Evolutionary conservation across 345 rosid genomes (phyloP).

Genomic region (Bretschneidera sinensis): DNA sequence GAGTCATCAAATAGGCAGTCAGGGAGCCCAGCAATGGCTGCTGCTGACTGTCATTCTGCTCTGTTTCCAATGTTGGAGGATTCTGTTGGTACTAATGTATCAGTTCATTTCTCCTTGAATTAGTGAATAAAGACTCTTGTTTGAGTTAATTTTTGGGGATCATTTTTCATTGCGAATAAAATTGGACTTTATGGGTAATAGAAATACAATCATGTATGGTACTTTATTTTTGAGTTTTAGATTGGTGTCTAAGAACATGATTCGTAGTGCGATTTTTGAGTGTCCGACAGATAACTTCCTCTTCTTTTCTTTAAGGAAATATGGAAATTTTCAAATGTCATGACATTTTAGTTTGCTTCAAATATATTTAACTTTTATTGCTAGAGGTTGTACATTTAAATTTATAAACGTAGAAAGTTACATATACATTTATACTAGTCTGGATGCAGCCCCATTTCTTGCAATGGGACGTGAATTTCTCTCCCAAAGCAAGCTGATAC

Average conservation of each 20-base stretch:
- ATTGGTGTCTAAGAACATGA: background rate
- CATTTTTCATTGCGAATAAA: background rate
- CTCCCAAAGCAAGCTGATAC: too few relatives aligned
- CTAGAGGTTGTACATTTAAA: too few relatives aligned
- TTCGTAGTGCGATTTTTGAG: background rate
- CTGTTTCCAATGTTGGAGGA: background rate
- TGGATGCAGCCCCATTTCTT: too few relatives aligned
- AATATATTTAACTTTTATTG: too few relatives aligned
- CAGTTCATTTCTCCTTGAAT: constrained; percentile 4
- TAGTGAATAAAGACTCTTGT: constrained; percentile 12
- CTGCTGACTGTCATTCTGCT: constrained; percentile 1
- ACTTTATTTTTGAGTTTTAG: background rate
- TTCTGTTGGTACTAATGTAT: too few relatives aligned
- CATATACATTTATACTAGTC: too few relatives aligned
- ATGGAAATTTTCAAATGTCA: background rate
- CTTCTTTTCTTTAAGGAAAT: background rate
- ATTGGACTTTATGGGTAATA: background rate
- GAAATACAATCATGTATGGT: background rate
- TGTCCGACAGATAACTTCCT: background rate
- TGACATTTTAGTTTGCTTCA: too few relatives aligned
- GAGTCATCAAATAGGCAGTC: constrained; percentile 5
- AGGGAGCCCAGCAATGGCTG: background rate
- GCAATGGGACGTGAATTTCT: too few relatives aligned
- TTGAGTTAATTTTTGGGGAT: constrained; percentile 2
- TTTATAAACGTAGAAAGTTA: too few relatives aligned